Evolutionary conservation across 768 basidiomycete genomes (phyloP).

Genomic region (Hebeloma cylindrosporum): DNA sequence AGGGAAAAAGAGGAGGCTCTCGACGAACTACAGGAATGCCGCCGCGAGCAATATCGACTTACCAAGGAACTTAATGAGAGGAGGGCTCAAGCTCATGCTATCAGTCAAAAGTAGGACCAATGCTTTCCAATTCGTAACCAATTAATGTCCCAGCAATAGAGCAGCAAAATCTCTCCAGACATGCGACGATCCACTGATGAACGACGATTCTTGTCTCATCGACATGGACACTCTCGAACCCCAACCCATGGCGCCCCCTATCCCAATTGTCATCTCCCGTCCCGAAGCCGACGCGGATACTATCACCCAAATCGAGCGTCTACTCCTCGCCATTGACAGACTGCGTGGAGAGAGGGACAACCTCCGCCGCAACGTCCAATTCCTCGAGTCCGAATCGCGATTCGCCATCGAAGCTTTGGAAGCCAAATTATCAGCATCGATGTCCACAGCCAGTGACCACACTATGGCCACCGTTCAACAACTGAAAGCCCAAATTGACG

Average conservation of each 20-base stretch:
- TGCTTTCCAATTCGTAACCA: not conserved
- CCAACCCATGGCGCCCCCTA: not conserved
- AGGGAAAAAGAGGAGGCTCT: slow-evolving; percentile 53
- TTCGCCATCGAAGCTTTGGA: slow-evolving; percentile 63
- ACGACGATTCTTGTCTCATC: slow-evolving; percentile 19
- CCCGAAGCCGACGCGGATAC: slow-evolving; percentile 29
- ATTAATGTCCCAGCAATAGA: slow-evolving; percentile 7
- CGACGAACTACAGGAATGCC: slow-evolving; percentile 41
- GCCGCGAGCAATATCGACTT: slow-evolving; percentile 29
- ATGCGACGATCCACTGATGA: slow-evolving; percentile 21
- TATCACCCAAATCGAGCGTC: slow-evolving; percentile 48
- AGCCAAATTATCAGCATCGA: slow-evolving; percentile 40
- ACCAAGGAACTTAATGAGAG: slow-evolving; percentile 24
- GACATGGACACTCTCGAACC: slow-evolving; percentile 23
- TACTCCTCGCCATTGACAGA: slow-evolving; percentile 64
- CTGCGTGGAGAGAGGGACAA: slow-evolving; percentile 66
- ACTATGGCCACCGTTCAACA: slow-evolving; percentile 26
- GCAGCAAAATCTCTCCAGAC: slow-evolving; percentile 18
- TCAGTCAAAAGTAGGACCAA: slow-evolving; percentile 20
- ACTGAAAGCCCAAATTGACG: slow-evolving; percentile 31
- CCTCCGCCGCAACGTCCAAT: slow-evolving; percentile 62
- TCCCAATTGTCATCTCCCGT: not conserved
- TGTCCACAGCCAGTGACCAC: slow-evolving; percentile 21
- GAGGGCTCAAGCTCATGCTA: slow-evolving; percentile 21
- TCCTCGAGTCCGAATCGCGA: slow-evolving; percentile 64